A percentile compares a stretch with the other conserved stretches of the same genome.
These are phyloP conservation scores for Rugonectria rugulosa DNA, from an alignment of 2,329 filamentous ascomycete species.

Conservation along the genomic window DNA sequence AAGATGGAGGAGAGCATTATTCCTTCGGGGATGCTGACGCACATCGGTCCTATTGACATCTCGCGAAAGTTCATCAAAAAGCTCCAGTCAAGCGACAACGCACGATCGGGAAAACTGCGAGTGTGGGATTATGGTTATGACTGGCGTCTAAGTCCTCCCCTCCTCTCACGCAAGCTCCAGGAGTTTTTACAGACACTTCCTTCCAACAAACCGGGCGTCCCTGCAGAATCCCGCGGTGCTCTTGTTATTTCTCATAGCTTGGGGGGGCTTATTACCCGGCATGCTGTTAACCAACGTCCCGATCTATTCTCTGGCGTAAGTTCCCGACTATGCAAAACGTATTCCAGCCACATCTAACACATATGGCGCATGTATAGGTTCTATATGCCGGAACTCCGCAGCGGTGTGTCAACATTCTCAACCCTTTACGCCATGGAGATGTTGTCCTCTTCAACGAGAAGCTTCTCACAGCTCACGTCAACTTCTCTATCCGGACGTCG, in stretches of 20 bases:
- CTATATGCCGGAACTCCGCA: constrained; percentile 86
- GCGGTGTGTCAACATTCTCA: constrained; percentile 89
- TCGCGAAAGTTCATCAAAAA: constrained; percentile 82
- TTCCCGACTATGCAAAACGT: no score
- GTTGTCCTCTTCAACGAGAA: constrained; percentile 89
- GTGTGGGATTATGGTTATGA: constrained; percentile 95
- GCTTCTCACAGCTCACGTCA: constrained; percentile 89
- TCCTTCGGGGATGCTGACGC: constrained; percentile 85
- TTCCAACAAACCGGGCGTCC: constrained; percentile 69
- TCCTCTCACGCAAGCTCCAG: constrained; percentile 76
- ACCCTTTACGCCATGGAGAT: constrained; percentile 90
- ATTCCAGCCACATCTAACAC: no score
- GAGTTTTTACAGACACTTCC: constrained; percentile 77
- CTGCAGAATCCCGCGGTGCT: constrained; percentile 69
- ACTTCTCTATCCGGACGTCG: constrained; percentile 88
- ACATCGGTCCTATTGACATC: constrained; percentile 92
- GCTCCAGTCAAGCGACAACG: constrained; percentile 77
- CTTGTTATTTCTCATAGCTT: constrained; percentile 86
- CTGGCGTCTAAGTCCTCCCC: constrained; percentile 85
- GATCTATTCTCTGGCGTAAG: constrained; percentile 85
- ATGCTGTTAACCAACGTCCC: constrained; percentile 85
- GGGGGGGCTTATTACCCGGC: constrained; percentile 85
- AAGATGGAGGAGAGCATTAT: constrained; percentile 84
- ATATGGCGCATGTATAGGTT: no score
- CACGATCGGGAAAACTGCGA: constrained; percentile 72